Conservation (phyloP, 352 stramenopile species). For the Pythium aquatile region DNA sequence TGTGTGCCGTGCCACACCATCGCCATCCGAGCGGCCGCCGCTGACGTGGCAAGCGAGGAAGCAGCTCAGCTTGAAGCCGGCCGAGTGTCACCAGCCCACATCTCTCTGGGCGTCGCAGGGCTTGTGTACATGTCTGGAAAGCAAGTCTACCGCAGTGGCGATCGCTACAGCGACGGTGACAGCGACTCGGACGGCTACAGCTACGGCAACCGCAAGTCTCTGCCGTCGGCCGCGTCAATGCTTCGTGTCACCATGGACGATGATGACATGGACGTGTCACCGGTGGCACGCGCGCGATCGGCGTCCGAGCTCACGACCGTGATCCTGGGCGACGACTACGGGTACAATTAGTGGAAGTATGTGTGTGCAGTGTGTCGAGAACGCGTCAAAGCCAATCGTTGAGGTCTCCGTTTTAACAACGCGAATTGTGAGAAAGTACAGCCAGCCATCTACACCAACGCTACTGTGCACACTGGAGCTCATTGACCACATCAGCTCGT, state of each 20-base stretch:
- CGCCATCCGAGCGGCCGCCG: slow-evolving; percentile 17
- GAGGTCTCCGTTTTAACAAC: not conserved
- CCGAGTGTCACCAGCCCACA: not conserved
- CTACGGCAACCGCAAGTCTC: slow-evolving; percentile 12
- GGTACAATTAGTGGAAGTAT: not conserved
- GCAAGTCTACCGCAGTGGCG: not conserved
- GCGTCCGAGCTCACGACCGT: slow-evolving; percentile 12
- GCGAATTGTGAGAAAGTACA: slow-evolving; percentile 2
- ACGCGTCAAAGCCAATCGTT: no score
- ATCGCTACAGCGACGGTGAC: not conserved
- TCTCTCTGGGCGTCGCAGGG: not conserved
- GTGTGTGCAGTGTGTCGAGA: not conserved
- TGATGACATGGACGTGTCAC: slow-evolving; percentile 14
- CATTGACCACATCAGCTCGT: not conserved
- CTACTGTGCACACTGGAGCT: not conserved
- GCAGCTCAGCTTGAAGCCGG: not conserved
- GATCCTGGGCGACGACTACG: slow-evolving; percentile 15
- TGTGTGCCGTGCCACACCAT: slow-evolving; percentile 26
- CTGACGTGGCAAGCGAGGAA: slow-evolving; percentile 23
- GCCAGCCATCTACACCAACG: not conserved
- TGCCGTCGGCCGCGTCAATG: slow-evolving; percentile 17
- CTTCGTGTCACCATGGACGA: slow-evolving; percentile 10
- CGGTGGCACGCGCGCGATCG: not conserved
- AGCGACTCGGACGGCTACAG: slow-evolving; percentile 1
- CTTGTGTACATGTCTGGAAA: not conserved